Percentiles rank a stretch among this genome's conserved stretches.
Evolutionary conservation across 257 asterid genomes (phyloP).

Genomic region (Dorcoceras hygrometricum): DNA sequence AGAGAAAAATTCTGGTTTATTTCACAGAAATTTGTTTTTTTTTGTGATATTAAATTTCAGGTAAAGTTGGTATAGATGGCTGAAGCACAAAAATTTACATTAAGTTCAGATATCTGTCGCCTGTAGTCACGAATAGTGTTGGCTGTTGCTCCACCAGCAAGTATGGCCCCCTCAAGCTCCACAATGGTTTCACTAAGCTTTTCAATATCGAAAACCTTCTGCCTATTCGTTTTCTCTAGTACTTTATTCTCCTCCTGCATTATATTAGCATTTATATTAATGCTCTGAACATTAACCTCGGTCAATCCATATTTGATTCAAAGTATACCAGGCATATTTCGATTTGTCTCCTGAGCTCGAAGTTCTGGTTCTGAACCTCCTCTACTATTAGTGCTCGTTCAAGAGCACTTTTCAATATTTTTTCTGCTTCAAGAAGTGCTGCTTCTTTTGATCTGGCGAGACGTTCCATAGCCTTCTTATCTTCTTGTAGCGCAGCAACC

Average conservation of each 20-base stretch:
- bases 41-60: background rate
- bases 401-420: slow-evolving; percentile 63
- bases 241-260: slow-evolving; percentile 76
- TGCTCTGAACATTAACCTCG: background rate
- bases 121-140: slow-evolving; percentile 64
- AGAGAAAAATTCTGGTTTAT: slow-evolving; percentile 18
- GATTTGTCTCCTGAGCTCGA: slow-evolving; percentile 69
- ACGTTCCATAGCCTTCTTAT: slow-evolving; percentile 70
- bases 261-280: slow-evolving; percentile 9
- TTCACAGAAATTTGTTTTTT: background rate
- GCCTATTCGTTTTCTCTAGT: slow-evolving; percentile 73
- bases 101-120: slow-evolving; percentile 63
- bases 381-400: slow-evolving; percentile 83
- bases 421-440: slow-evolving; percentile 83
- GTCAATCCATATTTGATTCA: background rate
- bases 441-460: slow-evolving; percentile 76
- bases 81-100: slow-evolving; percentile 34
- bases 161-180: slow-evolving; percentile 87
- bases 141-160: slow-evolving; percentile 81
- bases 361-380: slow-evolving; percentile 79
- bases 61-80: background rate
- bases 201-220: slow-evolving; percentile 75
- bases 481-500: slow-evolving; percentile 71
- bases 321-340: slow-evolving; percentile 72
- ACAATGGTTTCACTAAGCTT: slow-evolving; percentile 69